A percentile compares a stretch with the other conserved stretches of the same genome.
These are phyloP conservation scores for Epicoccum sorghinum DNA, from an alignment of 2,329 filamentous ascomycete genomes.

Conservation along the genomic window DNA sequence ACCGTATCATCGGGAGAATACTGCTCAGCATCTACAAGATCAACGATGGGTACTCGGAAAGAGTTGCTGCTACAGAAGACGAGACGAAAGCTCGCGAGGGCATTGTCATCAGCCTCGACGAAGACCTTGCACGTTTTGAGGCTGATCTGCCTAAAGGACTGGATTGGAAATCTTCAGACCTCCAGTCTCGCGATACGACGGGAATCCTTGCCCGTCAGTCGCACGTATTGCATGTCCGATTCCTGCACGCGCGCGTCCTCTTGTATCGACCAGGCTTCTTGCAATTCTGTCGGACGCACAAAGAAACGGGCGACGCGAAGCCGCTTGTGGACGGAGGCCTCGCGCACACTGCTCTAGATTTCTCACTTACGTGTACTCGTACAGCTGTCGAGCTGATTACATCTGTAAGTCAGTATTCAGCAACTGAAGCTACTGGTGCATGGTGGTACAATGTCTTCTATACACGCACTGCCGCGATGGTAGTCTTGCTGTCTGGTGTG, in stretches of 20 bases:
- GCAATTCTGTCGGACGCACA: not conserved
- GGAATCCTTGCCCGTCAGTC: constrained; percentile 4
- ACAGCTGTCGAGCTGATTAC: constrained; percentile 2
- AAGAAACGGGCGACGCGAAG: not conserved
- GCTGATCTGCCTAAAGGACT: not conserved
- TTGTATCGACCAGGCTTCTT: constrained; percentile 4
- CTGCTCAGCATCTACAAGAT: constrained; percentile 10
- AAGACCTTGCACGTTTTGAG: not conserved
- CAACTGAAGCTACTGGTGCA: constrained; percentile 10
- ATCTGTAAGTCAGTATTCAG: constrained; percentile 2
- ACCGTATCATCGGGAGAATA: constrained; percentile 12
- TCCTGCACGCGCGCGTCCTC: constrained; percentile 8
- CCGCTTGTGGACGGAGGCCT: not conserved
- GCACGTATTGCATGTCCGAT: constrained; percentile 16
- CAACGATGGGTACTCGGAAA: constrained; percentile 4
- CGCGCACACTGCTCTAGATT: not conserved
- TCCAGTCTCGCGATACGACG: not conserved
- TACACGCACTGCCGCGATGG: constrained; percentile 13
- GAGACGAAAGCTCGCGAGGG: not conserved
- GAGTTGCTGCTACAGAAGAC: not conserved
- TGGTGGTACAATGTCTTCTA: constrained; percentile 22
- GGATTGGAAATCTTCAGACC: not conserved
- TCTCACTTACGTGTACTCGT: not conserved
- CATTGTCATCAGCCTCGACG: not conserved
- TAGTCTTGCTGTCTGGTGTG: constrained; percentile 8